phyloP scores from a whole-genome alignment of 768 basidiomycete species.

The Dacryopinax primogenitus region DNA sequence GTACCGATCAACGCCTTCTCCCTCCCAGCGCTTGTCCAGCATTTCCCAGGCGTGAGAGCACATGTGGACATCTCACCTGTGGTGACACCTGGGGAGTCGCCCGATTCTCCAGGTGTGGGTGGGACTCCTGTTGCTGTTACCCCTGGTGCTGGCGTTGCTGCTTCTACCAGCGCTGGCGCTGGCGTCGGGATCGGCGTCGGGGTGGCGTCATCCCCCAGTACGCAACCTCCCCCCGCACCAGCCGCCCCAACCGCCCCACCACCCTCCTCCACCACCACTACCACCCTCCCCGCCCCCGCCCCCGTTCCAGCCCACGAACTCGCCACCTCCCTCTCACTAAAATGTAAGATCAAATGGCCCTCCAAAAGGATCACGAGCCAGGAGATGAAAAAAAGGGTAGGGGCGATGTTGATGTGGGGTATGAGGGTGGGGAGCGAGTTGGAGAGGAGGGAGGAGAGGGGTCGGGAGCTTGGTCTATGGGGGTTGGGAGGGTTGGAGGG shows the following conservation, averaged over 20 bases:
- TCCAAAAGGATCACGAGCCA: slow-evolving; percentile 89
- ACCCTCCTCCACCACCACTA: slow-evolving; percentile 7
- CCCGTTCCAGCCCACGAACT: slow-evolving; percentile 25
- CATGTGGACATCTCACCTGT: too few relatives aligned
- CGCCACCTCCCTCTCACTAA: slow-evolving; percentile 55
- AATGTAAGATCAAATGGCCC: slow-evolving; percentile 78
- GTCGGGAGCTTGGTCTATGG: slow-evolving; percentile 22
- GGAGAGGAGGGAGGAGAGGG: slow-evolving; percentile 21
- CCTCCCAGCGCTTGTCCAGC: neutral
- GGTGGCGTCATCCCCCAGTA: slow-evolving; percentile 31
- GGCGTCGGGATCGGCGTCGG: too few relatives aligned
- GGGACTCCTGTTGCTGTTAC: too few relatives aligned
- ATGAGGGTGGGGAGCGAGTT: slow-evolving; percentile 39
- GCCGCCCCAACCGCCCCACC: slow-evolving; percentile 1
- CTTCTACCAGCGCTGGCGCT: too few relatives aligned
- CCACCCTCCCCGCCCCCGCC: neutral
- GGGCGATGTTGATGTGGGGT: slow-evolving; percentile 87
- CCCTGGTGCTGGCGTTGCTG: too few relatives aligned
- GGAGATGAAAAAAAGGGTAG: slow-evolving; percentile 92
- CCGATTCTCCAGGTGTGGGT: too few relatives aligned
- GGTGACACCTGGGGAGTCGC: too few relatives aligned
- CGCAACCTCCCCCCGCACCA: slow-evolving; percentile 31
- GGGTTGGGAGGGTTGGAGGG: slow-evolving; percentile 16
- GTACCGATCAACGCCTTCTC: slow-evolving; percentile 6
- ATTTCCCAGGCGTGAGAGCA: neutral